These are phyloP conservation scores for Debaryomycetaceae sp. DNA, from an alignment of 1,139 yeast species.

Conservation along the genomic window DNA sequence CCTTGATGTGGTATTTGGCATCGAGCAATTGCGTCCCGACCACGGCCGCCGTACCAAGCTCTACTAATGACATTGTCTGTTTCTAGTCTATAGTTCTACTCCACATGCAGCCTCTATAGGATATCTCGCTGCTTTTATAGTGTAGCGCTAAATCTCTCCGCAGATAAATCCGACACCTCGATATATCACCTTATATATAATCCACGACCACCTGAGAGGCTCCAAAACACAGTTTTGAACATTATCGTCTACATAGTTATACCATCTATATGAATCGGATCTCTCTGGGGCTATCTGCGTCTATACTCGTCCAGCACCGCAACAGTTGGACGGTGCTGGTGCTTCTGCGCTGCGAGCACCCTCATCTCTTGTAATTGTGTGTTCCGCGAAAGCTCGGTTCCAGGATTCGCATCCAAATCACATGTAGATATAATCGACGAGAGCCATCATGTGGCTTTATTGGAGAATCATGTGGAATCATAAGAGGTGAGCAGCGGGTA, in stretches of 20 bases:
- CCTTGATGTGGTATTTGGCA: slow-evolving; percentile 49
- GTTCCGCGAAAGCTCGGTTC: neutral
- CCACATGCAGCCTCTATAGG: neutral
- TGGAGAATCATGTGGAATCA: neutral
- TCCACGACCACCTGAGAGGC: neutral
- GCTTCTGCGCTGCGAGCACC: no score
- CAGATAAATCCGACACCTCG: neutral
- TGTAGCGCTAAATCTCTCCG: neutral
- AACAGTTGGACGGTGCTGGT: no score
- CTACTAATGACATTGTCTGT: slow-evolving; percentile 30
- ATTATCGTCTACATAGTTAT: neutral
- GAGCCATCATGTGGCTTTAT: neutral
- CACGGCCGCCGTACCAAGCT: slow-evolving; percentile 43
- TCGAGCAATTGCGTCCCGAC: slow-evolving; percentile 48
- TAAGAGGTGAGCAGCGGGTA: no score
- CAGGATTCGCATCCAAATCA: neutral
- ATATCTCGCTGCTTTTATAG: neutral
- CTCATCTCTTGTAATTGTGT: no score
- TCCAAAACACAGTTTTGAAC: neutral
- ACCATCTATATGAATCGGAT: neutral
- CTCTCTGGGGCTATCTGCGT: neutral
- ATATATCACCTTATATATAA: neutral
- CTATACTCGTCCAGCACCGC: no score
- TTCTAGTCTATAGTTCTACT: no score
- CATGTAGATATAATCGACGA: neutral